Percentiles rank a stretch among this genome's conserved stretches.
Conservation (phyloP, 495 filamentous ascomycete species). For the Hyaloscypha finlandica region DNA sequence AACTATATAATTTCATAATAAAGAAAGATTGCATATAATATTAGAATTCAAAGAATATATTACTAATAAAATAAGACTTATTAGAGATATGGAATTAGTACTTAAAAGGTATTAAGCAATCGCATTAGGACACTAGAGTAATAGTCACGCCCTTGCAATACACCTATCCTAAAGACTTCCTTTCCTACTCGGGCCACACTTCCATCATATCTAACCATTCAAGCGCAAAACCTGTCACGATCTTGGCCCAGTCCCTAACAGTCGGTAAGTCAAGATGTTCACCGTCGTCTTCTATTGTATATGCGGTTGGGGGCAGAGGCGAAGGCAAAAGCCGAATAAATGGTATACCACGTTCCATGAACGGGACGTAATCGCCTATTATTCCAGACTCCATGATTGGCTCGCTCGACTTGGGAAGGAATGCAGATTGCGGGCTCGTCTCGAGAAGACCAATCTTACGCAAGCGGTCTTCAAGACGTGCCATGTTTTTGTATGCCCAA, state of each 20-base stretch:
- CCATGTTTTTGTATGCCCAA: slow-evolving; percentile 82
- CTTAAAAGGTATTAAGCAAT: no score
- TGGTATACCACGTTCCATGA: slow-evolving; percentile 75
- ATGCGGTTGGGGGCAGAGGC: slow-evolving; percentile 81
- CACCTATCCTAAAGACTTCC: slow-evolving; percentile 4
- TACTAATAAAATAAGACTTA: no score
- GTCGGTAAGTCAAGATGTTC: slow-evolving; percentile 77
- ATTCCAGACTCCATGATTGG: slow-evolving; percentile 40
- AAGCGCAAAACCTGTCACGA: slow-evolving; percentile 76
- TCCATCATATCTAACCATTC: slow-evolving; percentile 72
- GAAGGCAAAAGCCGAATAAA: slow-evolving; percentile 81
- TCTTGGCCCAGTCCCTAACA: slow-evolving; percentile 79
- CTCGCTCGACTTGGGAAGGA: slow-evolving; percentile 56
- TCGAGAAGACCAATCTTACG: slow-evolving; percentile 47
- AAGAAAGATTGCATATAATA: no score
- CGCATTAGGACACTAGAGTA: neutral
- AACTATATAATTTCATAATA: no score
- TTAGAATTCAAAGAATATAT: no score
- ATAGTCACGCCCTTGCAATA: neutral
- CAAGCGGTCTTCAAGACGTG: slow-evolving; percentile 66
- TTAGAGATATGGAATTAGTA: no score
- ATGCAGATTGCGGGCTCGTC: slow-evolving; percentile 34
- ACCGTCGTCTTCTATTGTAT: slow-evolving; percentile 76
- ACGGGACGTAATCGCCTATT: slow-evolving; percentile 85
- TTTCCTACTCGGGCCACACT: slow-evolving; percentile 20